A percentile compares a stretch with the other conserved stretches of the same genome.
These are phyloP conservation scores for Alopecurus myosuroides DNA, from an alignment of 176 grass and related monocot genomes.

Conservation along the genomic window DNA sequence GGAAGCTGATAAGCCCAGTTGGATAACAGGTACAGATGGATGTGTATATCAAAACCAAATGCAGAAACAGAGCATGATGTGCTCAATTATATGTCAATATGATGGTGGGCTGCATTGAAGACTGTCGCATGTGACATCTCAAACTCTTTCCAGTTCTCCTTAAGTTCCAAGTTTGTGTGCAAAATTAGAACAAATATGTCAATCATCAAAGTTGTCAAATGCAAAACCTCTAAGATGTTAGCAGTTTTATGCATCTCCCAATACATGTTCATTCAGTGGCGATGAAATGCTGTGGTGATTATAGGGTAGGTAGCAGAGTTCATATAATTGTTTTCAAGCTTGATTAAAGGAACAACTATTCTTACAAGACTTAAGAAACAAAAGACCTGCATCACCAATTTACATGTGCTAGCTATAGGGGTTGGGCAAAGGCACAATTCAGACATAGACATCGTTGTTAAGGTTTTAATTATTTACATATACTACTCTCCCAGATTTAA, in stretches of 20 bases:
- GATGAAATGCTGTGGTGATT: neutral
- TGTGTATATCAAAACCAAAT: neutral
- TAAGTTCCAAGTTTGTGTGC: neutral
- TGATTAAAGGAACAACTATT: neutral
- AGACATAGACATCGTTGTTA: too few species aligned
- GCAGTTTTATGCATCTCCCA: neutral
- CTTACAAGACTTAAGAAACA: neutral
- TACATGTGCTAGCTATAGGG: too few species aligned
- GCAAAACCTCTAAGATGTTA: neutral
- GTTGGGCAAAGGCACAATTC: too few species aligned
- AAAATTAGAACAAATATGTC: neutral
- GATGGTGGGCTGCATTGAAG: neutral
- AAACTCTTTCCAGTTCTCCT: constrained; percentile 3
- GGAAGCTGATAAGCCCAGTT: constrained; percentile 28
- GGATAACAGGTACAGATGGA: neutral
- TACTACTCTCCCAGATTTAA: too few species aligned
- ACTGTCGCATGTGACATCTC: neutral
- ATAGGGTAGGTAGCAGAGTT: neutral
- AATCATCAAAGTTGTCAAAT: neutral
- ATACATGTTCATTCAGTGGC: neutral
- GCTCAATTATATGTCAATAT: neutral
- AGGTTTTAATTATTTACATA: too few species aligned
- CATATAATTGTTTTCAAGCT: neutral
- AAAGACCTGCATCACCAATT: neutral
- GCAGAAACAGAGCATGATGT: neutral